Evolutionary conservation across 495 filamentous ascomycete species (phyloP).

Genomic region (Trichoderma parareesei): DNA sequence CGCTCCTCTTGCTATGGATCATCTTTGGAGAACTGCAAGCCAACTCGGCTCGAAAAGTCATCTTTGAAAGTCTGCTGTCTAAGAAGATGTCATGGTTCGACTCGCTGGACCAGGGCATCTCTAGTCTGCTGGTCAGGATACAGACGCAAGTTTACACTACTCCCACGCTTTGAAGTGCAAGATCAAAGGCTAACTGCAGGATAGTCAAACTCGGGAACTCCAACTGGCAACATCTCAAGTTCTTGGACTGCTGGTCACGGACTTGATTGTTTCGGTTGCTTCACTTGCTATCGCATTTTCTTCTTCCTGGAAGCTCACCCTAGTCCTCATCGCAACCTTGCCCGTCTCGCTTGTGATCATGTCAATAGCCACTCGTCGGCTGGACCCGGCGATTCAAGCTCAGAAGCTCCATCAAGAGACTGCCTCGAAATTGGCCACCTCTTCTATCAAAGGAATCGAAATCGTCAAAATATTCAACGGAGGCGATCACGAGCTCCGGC

Average conservation of each 20-base stretch:
- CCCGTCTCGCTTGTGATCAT: constrained; percentile 58
- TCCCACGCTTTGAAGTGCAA: not conserved
- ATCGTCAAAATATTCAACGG: constrained; percentile 85
- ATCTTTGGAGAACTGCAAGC: constrained; percentile 76
- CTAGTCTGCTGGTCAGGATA: constrained; percentile 58
- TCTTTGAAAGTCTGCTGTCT: constrained; percentile 60
- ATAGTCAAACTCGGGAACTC: constrained; percentile 73
- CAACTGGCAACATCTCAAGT: constrained; percentile 73
- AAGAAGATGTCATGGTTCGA: constrained; percentile 86
- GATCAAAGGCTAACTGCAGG: not conserved
- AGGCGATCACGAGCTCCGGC: constrained; percentile 56
- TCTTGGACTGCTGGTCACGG: constrained; percentile 59
- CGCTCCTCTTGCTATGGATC: constrained; percentile 62
- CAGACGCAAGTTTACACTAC: constrained; percentile 57
- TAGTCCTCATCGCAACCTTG: constrained; percentile 71
- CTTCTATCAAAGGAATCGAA: constrained; percentile 66
- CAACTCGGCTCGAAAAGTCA: constrained; percentile 46
- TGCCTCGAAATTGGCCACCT: constrained; percentile 66
- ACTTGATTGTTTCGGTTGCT: constrained; percentile 49
- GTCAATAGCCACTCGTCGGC: constrained; percentile 45
- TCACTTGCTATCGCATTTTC: constrained; percentile 65
- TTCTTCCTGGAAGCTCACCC: constrained; percentile 75
- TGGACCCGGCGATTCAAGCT: constrained; percentile 56
- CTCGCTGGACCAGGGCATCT: constrained; percentile 57
- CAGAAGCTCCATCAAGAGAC: constrained; percentile 61